A percentile compares a stretch with the other conserved stretches of the same genome.
phyloP scores from a whole-genome alignment of 2,329 filamentous ascomycete genomes.

The Xylaria sp. region DNA sequence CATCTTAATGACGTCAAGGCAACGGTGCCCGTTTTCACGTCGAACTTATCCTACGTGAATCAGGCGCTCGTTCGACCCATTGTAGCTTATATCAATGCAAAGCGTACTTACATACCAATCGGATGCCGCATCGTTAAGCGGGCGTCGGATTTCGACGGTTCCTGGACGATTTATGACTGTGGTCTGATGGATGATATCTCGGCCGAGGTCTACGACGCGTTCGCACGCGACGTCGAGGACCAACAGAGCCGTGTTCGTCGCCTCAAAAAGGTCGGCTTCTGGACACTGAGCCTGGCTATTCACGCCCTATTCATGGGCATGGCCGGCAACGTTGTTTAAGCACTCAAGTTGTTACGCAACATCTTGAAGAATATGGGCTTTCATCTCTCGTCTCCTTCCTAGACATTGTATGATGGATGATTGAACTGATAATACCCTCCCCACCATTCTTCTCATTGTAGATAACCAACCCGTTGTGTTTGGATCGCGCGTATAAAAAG shows the following conservation, averaged over 20 bases:
- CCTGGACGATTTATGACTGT: constrained; percentile 94
- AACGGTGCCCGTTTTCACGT: constrained; percentile 90
- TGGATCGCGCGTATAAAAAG: constrained; percentile 7
- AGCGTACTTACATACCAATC: constrained; percentile 94
- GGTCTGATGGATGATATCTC: constrained; percentile 94
- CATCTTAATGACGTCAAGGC: constrained; percentile 96
- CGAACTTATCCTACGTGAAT: constrained; percentile 93
- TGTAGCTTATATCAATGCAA: constrained; percentile 97
- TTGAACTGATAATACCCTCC: constrained; percentile 26
- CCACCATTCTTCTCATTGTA: constrained; percentile 27
- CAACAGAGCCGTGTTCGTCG: constrained; percentile 86
- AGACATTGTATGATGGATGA: constrained; percentile 13
- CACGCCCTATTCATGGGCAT: constrained; percentile 96
- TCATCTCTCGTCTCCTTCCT: background rate
- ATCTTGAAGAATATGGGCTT: background rate
- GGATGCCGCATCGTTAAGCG: constrained; percentile 94
- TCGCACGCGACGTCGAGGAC: constrained; percentile 89
- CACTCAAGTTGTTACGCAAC: background rate
- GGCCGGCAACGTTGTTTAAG: constrained; percentile 78
- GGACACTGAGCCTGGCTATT: constrained; percentile 91
- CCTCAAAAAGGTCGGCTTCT: constrained; percentile 95
- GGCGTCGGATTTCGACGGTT: constrained; percentile 88
- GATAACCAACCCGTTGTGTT: constrained; percentile 10
- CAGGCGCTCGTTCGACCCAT: constrained; percentile 95
- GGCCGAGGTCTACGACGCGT: constrained; percentile 93